Evolutionary conservation across 2,329 filamentous ascomycete genomes (phyloP).

Genomic region (Penicillium sp.): DNA sequence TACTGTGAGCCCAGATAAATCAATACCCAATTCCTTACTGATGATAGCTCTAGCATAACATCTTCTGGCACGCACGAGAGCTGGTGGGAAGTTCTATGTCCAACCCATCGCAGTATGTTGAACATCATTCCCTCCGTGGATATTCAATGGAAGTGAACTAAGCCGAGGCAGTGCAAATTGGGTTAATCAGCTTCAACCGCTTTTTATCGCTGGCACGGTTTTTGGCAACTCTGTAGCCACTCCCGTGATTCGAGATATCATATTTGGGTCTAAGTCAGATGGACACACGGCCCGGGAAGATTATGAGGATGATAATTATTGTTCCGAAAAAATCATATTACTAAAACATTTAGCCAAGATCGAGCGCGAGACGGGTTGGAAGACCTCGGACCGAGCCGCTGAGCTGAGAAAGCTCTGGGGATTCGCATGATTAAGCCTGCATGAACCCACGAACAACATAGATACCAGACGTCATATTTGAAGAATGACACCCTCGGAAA

Average conservation of each 20-base stretch:
- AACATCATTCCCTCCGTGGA: neutral
- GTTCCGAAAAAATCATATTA: slow-evolving; percentile 12
- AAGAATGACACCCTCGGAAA: no score
- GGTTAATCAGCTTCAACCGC: neutral
- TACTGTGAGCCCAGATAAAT: neutral
- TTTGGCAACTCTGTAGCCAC: neutral
- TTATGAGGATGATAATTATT: neutral
- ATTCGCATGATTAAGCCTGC: neutral
- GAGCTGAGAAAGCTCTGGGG: slow-evolving; percentile 10
- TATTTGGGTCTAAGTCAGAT: neutral
- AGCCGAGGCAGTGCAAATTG: neutral
- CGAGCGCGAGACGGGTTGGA: slow-evolving; percentile 19
- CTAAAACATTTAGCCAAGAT: slow-evolving; percentile 17
- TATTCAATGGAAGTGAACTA: neutral
- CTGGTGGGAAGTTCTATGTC: slow-evolving; percentile 8
- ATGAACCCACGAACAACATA: no score
- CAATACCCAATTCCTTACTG: no score
- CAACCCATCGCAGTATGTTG: slow-evolving; percentile 10
- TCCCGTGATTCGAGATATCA: neutral
- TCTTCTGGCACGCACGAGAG: slow-evolving; percentile 13
- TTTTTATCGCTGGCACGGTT: neutral
- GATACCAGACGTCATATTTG: no score
- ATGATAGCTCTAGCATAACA: neutral
- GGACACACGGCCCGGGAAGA: neutral
- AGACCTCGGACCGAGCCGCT: slow-evolving; percentile 12